Evolutionary conservation across 2,329 filamentous ascomycete genomes (phyloP), one percentile per base, ranked within the genome.

Genomic region (Stagonosporopsis cucurbitacearum): DNA sequence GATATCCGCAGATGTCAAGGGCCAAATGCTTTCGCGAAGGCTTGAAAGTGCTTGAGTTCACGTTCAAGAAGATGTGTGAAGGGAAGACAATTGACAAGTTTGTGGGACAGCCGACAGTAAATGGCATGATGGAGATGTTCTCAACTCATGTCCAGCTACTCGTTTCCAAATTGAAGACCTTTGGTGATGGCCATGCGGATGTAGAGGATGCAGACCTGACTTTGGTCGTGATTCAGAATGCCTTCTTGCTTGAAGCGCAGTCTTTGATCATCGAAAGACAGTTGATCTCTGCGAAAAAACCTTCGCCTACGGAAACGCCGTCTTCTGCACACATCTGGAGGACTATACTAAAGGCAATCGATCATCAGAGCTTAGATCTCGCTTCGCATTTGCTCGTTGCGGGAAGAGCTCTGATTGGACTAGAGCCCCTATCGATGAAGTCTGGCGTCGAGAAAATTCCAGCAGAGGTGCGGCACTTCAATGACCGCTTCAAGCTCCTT

Each of bases 251-350:
- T 5, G 90, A 94, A 72, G 88, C 89, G 45, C 85, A 88, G 59
- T 88, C 88, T 26, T 80, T 92, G 4, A 83, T 82, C 44, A 84
- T 86, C 47, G 89, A 93, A 70, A 89, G 86, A 66, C 83, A 85
- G 52, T 83, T 87, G 6, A 84, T 96, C 49, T 80, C 85, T 19
- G 79, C 81, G 8, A 82, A 82, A 19, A 82, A 82, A 39, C 80
- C 83, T 39, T 82, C 92, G 19, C 88, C 63, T 84, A 90, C 54
- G 74, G 89, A 37, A 85, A 86, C 60, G 23, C 86, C 88, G 17
- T 84, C 91, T 53, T 94, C 91, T 0, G 81, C 88, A 15, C 83
- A 86, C 15, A 85, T 96, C 37, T 97, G 93, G 89, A 89, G 91
- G 60, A 83, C 86, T 1, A 88, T 93, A 42, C 81, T 91, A 42